Evolutionary conservation across 1,139 yeast species (phyloP).

Genomic region (Wickerhamomyces sp.): DNA sequence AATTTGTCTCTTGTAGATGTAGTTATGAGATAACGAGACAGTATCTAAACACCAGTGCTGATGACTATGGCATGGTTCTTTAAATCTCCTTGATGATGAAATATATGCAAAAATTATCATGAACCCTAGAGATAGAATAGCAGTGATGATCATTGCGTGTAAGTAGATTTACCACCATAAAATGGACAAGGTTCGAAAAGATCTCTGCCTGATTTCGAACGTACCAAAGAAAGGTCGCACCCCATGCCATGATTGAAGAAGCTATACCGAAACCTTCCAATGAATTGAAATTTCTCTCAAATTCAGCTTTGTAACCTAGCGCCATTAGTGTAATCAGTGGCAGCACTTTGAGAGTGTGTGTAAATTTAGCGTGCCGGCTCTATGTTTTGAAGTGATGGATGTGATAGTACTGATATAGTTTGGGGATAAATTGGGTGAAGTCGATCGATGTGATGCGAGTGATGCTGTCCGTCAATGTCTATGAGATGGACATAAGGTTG

Average conservation of each 20-base stretch:
- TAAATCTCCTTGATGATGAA: conserved; percentile 37
- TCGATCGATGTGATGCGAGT: too few species aligned
- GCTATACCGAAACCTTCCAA: conserved; percentile 16
- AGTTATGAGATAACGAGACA: conserved; percentile 41
- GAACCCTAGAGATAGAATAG: conserved; percentile 32
- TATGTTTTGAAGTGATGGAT: conserved; percentile 11
- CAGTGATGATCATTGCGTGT: conserved; percentile 34
- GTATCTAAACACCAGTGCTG: conserved; percentile 41
- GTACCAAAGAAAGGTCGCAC: conserved; percentile 44
- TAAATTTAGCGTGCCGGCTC: conserved; percentile 31
- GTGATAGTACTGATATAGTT: not conserved
- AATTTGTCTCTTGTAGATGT: conserved; percentile 39
- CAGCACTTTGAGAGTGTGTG: too few species aligned
- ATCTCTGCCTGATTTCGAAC: conserved; percentile 37
- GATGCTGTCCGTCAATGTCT: too few species aligned
- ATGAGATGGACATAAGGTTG: too few species aligned
- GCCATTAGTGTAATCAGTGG: too few species aligned
- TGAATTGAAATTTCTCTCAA: conserved; percentile 12
- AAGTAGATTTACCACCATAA: conserved; percentile 48
- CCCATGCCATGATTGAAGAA: conserved; percentile 32
- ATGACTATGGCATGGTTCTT: conserved; percentile 61
- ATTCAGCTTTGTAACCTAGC: conserved; percentile 16
- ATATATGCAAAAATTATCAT: conserved; percentile 41
- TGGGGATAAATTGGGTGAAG: not conserved
- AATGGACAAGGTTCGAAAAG: conserved; percentile 65